Evolutionary conservation across 75 land plant species (phyloP), one percentile per base, ranked within the genome.

Genomic region (Ceratopteris richardii): DNA sequence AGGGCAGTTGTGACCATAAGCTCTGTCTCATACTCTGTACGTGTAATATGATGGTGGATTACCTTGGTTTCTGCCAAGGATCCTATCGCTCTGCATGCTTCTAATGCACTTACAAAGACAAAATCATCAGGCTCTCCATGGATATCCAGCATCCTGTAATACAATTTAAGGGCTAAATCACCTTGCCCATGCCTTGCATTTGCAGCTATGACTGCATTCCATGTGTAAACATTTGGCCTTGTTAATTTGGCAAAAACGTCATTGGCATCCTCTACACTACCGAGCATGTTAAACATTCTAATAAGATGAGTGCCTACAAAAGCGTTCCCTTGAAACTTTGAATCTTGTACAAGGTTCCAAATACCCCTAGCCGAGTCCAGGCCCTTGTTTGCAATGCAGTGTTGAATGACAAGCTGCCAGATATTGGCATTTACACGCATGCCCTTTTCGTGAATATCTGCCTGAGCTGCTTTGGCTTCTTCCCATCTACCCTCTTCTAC

Each of bases 181-280:
- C 55, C 63, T 0, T 36, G 60, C n/a, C 76, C 85, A 71, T 54
- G 63, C 47, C 67, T 53, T 19, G 68, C 75, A 66, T 65, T 77
- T 0, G 66, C 81, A 39, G 81, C 57, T 10, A 78, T 81, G 73
- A 84, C 70, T 5, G 78, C 54, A 51, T 73, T 81, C 84, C 81
- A 84, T n/a, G 87, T 73, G 41, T 74, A 80, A 1, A 74, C 67
- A 69, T 36, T 68, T 58, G 44, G 73, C 6, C n/a, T 11, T 5
- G 69, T 60, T 65, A 80, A 74, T 57, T 67, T 64, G 12, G 62
- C 62, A 65, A 84, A 84, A 44, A 84, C 71, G 26, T 48, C 59
- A 31, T 50, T 43, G 6, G 88, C 88, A 42, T 76, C 80, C 28
- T 71, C 56, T 29, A 61, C n/a, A 46, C 73, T 72, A 27, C 30